phyloP scores from a whole-genome alignment of 2,329 filamentous ascomycete genomes.

The Catunica adiposa region DNA sequence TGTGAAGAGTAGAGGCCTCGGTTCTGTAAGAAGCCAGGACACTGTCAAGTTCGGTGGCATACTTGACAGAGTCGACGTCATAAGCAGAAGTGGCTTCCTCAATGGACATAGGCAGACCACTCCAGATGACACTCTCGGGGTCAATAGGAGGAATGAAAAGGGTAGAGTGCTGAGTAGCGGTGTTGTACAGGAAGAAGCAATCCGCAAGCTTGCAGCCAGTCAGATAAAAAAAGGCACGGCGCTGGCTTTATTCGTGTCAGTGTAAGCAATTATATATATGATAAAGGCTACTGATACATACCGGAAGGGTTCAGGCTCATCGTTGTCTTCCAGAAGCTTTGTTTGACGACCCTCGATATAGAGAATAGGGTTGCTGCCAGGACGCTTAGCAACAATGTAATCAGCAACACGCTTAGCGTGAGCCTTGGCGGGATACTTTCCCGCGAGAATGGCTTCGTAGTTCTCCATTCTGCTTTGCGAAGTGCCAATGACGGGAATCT shows the following conservation, averaged over 20 bases:
- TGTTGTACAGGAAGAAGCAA: slow-evolving; percentile 66
- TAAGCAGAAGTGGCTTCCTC: slow-evolving; percentile 61
- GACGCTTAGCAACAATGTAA: slow-evolving; percentile 51
- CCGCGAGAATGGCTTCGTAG: slow-evolving; percentile 35
- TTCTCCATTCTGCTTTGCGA: slow-evolving; percentile 12
- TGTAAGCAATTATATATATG: not conserved
- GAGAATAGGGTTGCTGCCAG: slow-evolving; percentile 50
- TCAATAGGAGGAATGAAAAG: slow-evolving; percentile 85
- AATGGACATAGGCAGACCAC: slow-evolving; percentile 62
- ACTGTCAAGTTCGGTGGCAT: slow-evolving; percentile 59
- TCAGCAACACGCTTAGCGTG: slow-evolving; percentile 75
- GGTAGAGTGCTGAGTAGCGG: slow-evolving; percentile 53
- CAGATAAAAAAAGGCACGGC: slow-evolving; percentile 87
- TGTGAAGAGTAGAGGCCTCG: slow-evolving; percentile 41
- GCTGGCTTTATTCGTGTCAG: slow-evolving; percentile 42
- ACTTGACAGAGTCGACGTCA: slow-evolving; percentile 64
- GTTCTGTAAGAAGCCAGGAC: slow-evolving; percentile 37
- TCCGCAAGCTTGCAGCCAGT: slow-evolving; percentile 71
- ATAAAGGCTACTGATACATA: slow-evolving; percentile 24
- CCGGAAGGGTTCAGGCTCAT: slow-evolving; percentile 67
- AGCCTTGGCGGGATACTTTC: slow-evolving; percentile 66
- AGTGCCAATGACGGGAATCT: slow-evolving; percentile 2
- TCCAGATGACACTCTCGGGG: slow-evolving; percentile 84
- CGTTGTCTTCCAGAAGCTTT: slow-evolving; percentile 74
- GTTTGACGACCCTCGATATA: slow-evolving; percentile 79